These are phyloP conservation scores for Teratosphaeria destructans DNA, from an alignment of 2,329 filamentous ascomycete species.

Conservation along the genomic window DNA sequence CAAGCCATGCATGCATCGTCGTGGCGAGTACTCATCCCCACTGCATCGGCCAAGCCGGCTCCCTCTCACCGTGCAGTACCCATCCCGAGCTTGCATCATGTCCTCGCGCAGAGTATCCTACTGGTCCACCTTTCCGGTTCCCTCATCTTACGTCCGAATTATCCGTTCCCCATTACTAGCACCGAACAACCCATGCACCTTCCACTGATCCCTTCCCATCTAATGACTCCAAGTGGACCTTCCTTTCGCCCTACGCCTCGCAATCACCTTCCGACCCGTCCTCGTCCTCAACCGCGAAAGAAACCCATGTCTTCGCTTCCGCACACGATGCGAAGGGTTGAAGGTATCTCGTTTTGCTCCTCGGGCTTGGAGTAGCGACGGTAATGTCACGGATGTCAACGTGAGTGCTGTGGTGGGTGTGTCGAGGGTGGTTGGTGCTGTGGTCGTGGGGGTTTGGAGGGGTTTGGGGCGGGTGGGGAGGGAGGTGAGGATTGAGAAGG, in stretches of 20 bases:
- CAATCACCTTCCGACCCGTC: conserved; percentile 44
- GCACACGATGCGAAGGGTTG: conserved; percentile 47
- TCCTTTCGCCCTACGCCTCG: conserved; percentile 44
- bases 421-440: conserved; percentile 2
- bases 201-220: too few species aligned
- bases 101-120: too few species aligned
- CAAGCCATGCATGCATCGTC: too few species aligned
- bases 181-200: too few species aligned
- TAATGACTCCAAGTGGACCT: conserved; percentile 44
- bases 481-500: conserved; percentile 8
- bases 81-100: too few species aligned
- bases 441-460: neutral
- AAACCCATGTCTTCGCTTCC: conserved; percentile 53
- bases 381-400: conserved; percentile 9
- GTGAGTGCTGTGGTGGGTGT: conserved; percentile 5
- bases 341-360: conserved; percentile 45
- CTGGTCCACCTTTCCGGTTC: too few species aligned
- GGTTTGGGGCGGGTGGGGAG: conserved; percentile 4
- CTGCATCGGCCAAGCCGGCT: too few species aligned
- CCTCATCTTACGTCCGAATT: too few species aligned
- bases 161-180: too few species aligned
- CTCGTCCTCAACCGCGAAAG: conserved; percentile 42
- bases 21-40: too few species aligned
- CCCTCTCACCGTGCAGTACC: too few species aligned
- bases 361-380: conserved; percentile 29